Percentiles rank a stretch among this genome's conserved stretches.
These are phyloP conservation scores for Mollisiaceae sp. DNA, from an alignment of 2,329 filamentous ascomycete species.

Conservation along the genomic window DNA sequence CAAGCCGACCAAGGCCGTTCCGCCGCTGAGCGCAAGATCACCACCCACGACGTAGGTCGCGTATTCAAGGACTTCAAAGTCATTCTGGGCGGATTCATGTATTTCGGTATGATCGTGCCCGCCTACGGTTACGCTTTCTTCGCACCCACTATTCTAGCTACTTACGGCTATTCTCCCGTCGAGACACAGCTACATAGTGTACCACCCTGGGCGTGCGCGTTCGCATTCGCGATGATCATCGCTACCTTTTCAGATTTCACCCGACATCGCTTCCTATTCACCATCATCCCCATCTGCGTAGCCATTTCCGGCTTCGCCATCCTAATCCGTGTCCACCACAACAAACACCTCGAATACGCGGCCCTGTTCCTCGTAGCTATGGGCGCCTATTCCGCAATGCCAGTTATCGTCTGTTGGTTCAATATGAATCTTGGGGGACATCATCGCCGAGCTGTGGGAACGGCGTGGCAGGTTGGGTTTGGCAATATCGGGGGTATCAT, in stretches of 20 bases:
- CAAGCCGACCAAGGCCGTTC: slow-evolving; percentile 71
- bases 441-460: slow-evolving; percentile 70
- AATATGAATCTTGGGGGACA: slow-evolving; percentile 81
- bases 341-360: slow-evolving; percentile 71
- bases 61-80: slow-evolving; percentile 78
- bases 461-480: slow-evolving; percentile 79
- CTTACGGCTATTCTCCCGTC: slow-evolving; percentile 65
- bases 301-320: slow-evolving; percentile 77
- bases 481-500: slow-evolving; percentile 83
- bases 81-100: slow-evolving; percentile 78
- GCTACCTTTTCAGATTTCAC: slow-evolving; percentile 74
- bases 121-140: slow-evolving; percentile 83
- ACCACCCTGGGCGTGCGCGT: slow-evolving; percentile 72
- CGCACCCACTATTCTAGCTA: slow-evolving; percentile 71
- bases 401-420: slow-evolving; percentile 83
- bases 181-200: slow-evolving; percentile 56
- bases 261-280: slow-evolving; percentile 76
- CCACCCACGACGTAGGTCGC: slow-evolving; percentile 59
- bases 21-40: slow-evolving; percentile 66
- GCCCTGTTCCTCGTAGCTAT: slow-evolving; percentile 82
- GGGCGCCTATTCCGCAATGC: slow-evolving; percentile 87
- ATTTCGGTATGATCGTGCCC: slow-evolving; percentile 78
- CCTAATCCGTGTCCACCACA: slow-evolving; percentile 72
- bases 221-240: slow-evolving; percentile 77
- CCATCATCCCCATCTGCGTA: slow-evolving; percentile 69